A percentile compares a stretch with the other conserved stretches of the same genome.
phyloP scores from a whole-genome alignment of 208 protist species.

The Leishmania tropica region DNA sequence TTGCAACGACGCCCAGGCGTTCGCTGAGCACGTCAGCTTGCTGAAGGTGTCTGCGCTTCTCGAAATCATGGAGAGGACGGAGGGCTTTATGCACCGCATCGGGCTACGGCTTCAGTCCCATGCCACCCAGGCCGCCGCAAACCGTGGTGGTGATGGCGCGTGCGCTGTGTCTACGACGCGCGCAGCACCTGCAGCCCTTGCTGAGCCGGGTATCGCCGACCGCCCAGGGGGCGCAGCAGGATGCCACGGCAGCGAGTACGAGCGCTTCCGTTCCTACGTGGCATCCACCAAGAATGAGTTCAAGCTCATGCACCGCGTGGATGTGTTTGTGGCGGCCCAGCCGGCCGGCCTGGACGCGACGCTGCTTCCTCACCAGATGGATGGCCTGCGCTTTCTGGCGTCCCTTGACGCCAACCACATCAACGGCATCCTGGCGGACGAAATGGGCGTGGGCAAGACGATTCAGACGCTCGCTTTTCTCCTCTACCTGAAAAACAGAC shows the following conservation, averaged over 20 bases:
- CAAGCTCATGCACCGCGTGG: constrained; percentile 50
- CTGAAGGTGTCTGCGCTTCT: constrained; percentile 59
- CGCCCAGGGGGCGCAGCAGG: neutral
- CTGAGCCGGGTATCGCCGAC: neutral
- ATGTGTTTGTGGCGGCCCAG: constrained; percentile 40
- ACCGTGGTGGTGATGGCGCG: neutral
- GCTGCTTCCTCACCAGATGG: constrained; percentile 96
- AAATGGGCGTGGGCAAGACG: constrained; percentile 97
- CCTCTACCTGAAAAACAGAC: constrained; percentile 45
- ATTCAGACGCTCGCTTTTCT: constrained; percentile 92
- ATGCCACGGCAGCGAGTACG: constrained; percentile 18
- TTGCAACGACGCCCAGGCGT: constrained; percentile 49
- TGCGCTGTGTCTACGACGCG: neutral
- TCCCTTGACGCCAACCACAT: constrained; percentile 81
- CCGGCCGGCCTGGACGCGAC: constrained; percentile 48
- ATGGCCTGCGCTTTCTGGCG: constrained; percentile 95
- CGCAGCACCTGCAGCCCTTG: neutral
- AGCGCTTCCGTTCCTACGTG: constrained; percentile 62
- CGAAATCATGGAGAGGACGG: constrained; percentile 67
- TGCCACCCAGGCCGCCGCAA: neutral
- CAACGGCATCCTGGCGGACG: constrained; percentile 97
- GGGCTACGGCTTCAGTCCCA: constrained; percentile 35
- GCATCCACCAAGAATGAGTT: constrained; percentile 49
- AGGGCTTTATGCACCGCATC: constrained; percentile 64
- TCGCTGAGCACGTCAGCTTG: constrained; percentile 48